phyloP scores from a whole-genome alignment of 1,284 basidiomycete genomes.

The Cryptococcus sp. region DNA sequence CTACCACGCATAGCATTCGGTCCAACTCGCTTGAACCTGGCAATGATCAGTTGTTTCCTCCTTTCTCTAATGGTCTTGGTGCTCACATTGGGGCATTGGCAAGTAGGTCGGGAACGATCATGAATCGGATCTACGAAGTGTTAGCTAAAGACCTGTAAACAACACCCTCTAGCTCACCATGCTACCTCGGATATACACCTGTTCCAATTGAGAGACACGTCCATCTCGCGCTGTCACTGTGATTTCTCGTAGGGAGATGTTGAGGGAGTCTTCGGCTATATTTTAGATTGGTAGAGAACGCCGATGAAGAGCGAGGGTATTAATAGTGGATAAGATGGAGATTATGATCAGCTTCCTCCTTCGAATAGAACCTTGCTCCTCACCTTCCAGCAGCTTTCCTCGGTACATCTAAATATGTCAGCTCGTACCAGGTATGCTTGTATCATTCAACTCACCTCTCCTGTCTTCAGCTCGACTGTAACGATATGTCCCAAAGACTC shows the following conservation, averaged over 20 bases:
- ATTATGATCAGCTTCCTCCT: conserved; percentile 2
- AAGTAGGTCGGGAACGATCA: conserved; percentile 99
- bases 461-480: conserved; percentile 96
- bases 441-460: conserved; percentile 46
- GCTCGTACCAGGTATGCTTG: too few species aligned
- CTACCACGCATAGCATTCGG: conserved; percentile 98
- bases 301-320: not conserved
- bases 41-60: not conserved
- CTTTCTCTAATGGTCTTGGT: not conserved
- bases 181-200: conserved; percentile 97
- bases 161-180: conserved; percentile 59
- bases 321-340: not conserved
- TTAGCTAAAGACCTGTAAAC: not conserved
- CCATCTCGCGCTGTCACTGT: conserved; percentile 98
- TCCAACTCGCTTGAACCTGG: conserved; percentile 96
- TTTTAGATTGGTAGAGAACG: not conserved
- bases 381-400: conserved; percentile 93
- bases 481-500: conserved; percentile 94
- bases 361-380: conserved; percentile 7
- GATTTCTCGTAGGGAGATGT: conserved; percentile 93
- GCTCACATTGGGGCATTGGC: conserved; percentile 98
- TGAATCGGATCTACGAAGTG: conserved; percentile 66
- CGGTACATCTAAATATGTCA: conserved; percentile 69
- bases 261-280: conserved; percentile 95
- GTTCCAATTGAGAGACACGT: conserved; percentile 97